Evolutionary conservation across 192 early-diverging fungal species (phyloP).

Genomic region (Mortierella antarctica): DNA sequence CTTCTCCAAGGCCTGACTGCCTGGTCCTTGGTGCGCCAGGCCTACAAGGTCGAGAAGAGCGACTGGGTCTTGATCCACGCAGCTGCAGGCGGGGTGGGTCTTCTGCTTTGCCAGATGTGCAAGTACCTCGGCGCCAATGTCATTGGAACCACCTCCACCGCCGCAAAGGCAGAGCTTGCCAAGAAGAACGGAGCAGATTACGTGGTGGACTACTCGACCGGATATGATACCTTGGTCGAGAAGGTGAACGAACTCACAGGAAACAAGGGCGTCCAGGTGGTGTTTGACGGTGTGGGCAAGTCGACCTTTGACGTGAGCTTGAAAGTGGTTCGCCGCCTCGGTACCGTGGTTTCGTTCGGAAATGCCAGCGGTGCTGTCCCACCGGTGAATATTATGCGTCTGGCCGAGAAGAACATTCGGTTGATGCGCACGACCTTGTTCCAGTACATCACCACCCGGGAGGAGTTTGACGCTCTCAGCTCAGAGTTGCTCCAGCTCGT

Average conservation of each 20-base stretch:
- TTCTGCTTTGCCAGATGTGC: slow-evolving; percentile 80
- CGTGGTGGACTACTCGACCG: slow-evolving; percentile 73
- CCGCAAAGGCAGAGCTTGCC: slow-evolving; percentile 76
- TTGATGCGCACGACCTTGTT: slow-evolving; percentile 82
- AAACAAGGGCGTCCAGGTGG: slow-evolving; percentile 80
- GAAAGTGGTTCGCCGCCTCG: slow-evolving; percentile 69
- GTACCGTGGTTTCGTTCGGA: slow-evolving; percentile 87
- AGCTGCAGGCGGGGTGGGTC: slow-evolving; percentile 91
- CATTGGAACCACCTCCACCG: slow-evolving; percentile 84
- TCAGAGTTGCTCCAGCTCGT: slow-evolving; percentile 72
- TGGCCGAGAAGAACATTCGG: slow-evolving; percentile 77
- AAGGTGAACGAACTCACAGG: slow-evolving; percentile 80
- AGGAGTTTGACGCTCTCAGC: slow-evolving; percentile 73
- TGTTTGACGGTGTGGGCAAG: slow-evolving; percentile 94
- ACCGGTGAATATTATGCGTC: slow-evolving; percentile 64
- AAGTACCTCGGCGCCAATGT: slow-evolving; percentile 84
- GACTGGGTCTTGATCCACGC: slow-evolving; percentile 91
- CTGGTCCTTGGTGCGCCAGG: slow-evolving; percentile 73
- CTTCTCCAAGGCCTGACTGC: slow-evolving; percentile 89
- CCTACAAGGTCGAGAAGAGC: slow-evolving; percentile 75
- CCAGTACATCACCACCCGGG: slow-evolving; percentile 71
- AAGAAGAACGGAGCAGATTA: slow-evolving; percentile 74
- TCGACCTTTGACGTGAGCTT: slow-evolving; percentile 83
- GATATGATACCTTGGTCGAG: slow-evolving; percentile 69
- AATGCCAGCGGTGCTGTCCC: slow-evolving; percentile 86